Base-by-base conservation (phyloP, 768 basidiomycete genomes). In the Kwoniella sp. region DNA sequence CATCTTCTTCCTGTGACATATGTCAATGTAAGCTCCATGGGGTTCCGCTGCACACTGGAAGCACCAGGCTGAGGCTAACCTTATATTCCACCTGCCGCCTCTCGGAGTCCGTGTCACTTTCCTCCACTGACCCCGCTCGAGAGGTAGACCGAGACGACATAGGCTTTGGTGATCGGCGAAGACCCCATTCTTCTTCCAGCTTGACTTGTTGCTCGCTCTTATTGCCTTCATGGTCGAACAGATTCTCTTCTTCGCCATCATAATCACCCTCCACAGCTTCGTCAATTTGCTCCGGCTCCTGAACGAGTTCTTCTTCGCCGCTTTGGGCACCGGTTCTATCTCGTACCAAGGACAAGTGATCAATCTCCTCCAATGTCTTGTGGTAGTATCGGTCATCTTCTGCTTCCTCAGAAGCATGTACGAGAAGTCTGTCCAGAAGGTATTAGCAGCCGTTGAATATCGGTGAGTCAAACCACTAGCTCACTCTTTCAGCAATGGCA, bases 401-500 rank as follows among this genome's bases (percentile, higher is more conserved):
- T 25, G 64, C 70, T 47, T 69, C 70, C 2, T 75, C 76, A 3
- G 76, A 73, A 0, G 79, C 77, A 48, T 65, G 63, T 0, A 77
- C 64, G 10, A 76, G 58, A 13, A 78, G 53, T 33, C 78, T 78
- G 40, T 24, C n/a, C 2, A 19, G 9, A 24, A 2, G 22, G n/a
- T n/a, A n/a, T n/a, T n/a, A n/a, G n/a, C n/a, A n/a, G n/a, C n/a
- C n/a, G n/a, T n/a, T n/a, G n/a, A n/a, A n/a, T n/a, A n/a, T n/a
- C n/a, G n/a, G n/a, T n/a, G n/a, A n/a, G n/a, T n/a, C n/a, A n/a
- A n/a, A n/a, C n/a, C n/a, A n/a, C n/a, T 4, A 25, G 58, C 64
- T 37, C 51, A 92, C 92, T 86, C 88, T 79, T 88, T 87, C 40
- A 78, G 83, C 63, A 93, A 80, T 0, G 90, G 88, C 26, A 86